These are phyloP conservation scores for Penicillium angulare DNA, from an alignment of 495 filamentous ascomycete genomes.

Conservation along the genomic window DNA sequence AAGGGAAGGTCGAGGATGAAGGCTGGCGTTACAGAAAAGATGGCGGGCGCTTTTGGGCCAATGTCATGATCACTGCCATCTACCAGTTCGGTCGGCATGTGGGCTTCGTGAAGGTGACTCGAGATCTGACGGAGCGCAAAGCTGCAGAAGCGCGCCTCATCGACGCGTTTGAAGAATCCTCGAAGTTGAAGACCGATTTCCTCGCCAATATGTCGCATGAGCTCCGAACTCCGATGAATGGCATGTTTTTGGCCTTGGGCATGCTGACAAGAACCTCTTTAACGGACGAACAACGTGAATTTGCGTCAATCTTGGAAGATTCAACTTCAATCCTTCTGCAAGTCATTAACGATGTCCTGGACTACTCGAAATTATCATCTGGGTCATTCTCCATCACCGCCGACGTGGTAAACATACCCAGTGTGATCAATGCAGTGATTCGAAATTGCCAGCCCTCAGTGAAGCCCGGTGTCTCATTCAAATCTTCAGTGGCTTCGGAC, in stretches of 20 bases:
- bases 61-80: constrained; percentile 63
- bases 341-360: constrained; percentile 87
- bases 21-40: constrained; percentile 66
- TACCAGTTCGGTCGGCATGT: constrained; percentile 56
- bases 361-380: constrained; percentile 84
- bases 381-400: constrained; percentile 76
- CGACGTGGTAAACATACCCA: constrained; percentile 66
- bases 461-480: constrained; percentile 57
- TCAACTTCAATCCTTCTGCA: constrained; percentile 80
- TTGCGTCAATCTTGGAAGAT: constrained; percentile 73
- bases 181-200: constrained; percentile 64
- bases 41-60: constrained; percentile 64
- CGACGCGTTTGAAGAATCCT: constrained; percentile 62
- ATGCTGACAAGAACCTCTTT: constrained; percentile 67
- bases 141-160: constrained; percentile 57
- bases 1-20: constrained; percentile 63
- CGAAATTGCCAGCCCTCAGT: constrained; percentile 53
- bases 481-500: constrained; percentile 45
- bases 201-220: constrained; percentile 87
- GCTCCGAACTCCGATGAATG: constrained; percentile 76
- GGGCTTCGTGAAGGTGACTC: constrained; percentile 64
- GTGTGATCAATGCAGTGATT: constrained; percentile 52
- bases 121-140: constrained; percentile 62
- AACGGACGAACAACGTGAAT: constrained; percentile 67
- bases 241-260: constrained; percentile 74